Evolutionary conservation across 495 filamentous ascomycete genomes (phyloP), one percentile per base, ranked within the genome.

Genomic region (Elasticomyces elasticus): DNA sequence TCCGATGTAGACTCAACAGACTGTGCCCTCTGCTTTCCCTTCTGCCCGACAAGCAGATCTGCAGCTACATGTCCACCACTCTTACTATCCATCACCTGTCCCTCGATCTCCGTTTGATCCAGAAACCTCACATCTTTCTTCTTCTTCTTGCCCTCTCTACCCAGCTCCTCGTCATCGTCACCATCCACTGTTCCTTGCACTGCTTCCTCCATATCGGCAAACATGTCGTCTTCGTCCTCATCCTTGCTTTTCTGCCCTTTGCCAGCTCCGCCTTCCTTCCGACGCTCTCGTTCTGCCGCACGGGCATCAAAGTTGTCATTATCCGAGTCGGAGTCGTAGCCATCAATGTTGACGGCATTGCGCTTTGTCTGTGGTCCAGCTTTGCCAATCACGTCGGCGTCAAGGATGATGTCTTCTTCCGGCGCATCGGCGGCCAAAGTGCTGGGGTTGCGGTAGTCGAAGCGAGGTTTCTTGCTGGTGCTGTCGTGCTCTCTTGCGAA

Each of bases 241-340:
- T 87, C 84, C 11, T 80, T 76, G 0, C 72, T 77, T 20, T 66
- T 69, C 70, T 20, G 72, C 30, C 33, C 35, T 12, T 28, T 23
- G 7, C 6, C 25, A 17, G n/a, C 55, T 19, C 27, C 38, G 59
- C 35, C 73, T 71, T 35, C 52, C 37, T 58, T 56, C 55, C 59
- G 69, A 2, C 65, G 72, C 13, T 68, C 65, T 22, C 72, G 66
- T 55, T 74, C 73, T 31, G 70, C 74, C 0, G 78, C 80, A 26
- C 83, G 74, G 33, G 75, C 83, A 54, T 88, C 77, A 67, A 94
- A 94, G 20, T 85, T 88, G 59, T 97, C 92, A 51, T 89, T 89
- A 9, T 91, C 90, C 27, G 86, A 92, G 67, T 99, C 92, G 0
- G 84, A 91, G 50, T 96, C 91, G 71, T 97, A 97, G 2, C 94